Evolutionary conservation across 2,329 filamentous ascomycete species (phyloP), one percentile per base, ranked within the genome.

Genomic region (Hypoxylon sp.): DNA sequence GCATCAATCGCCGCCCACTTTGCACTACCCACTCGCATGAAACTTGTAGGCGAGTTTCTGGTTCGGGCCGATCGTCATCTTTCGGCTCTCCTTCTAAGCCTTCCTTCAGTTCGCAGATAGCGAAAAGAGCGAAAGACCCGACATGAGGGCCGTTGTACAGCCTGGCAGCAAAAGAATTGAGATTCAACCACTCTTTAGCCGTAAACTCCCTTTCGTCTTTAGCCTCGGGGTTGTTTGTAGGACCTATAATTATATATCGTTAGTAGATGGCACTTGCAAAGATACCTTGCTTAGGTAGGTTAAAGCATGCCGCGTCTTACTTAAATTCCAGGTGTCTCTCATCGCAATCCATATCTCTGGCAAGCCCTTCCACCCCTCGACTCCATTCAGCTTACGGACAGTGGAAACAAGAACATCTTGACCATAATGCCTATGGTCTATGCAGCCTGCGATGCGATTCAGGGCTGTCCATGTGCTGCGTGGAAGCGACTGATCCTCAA

Each of bases 271-370:
- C 28, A 19, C 13, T 39, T 51, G 10, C 6, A 39, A 51, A 37
- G 30, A 22, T 51, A 10, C 10, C 39, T 37, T 20, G 11, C 39
- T 37, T 20, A 13, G 48, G 30, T 20, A 51, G 48, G n/a, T 20
- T 15, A 30, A 51, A 51, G 19, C 48, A 24, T 20, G 48, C 19
- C 28, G 24, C 19, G 34, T 51, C 48, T 51, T 37, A 51, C 48
- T 51, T 55, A 46, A 26, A 55, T 46, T 55, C 52, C 52, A 55
- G 52, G 24, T 55, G 34, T 34, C 52, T 55, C 52, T 55, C 41
- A 55, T 55, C 52, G 6, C 39, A 37, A 55, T 46, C 52, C 39
- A 55, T 41, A 55, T 55, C 2, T 55, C 52, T 47, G 52, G 52
- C 15, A 47, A 47, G 22, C 39, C 26, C 52, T 46, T 55, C 52